Conservation (phyloP, 129 eudicot species). For the Heracleum sosnowskyi region DNA sequence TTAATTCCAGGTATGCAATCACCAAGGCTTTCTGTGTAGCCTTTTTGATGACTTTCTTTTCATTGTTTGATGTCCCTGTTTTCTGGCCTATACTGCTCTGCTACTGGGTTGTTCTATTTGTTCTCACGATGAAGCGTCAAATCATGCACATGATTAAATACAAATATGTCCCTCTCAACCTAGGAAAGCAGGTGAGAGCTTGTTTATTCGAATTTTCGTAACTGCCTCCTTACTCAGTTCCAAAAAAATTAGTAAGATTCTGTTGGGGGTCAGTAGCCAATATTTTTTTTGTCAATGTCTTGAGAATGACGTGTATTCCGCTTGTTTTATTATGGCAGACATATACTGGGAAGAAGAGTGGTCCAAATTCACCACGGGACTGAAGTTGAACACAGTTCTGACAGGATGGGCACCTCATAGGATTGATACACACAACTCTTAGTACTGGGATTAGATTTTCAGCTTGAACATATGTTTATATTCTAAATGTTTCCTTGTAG, state of each 20-base stretch:
- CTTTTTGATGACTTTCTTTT: slow-evolving; percentile 53
- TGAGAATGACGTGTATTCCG: neutral
- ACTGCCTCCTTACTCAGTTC: neutral
- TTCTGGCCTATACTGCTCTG: slow-evolving; percentile 68
- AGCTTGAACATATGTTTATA: neutral
- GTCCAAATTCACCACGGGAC: slow-evolving; percentile 32
- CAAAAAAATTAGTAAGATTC: slow-evolving; percentile 4
- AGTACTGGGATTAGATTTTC: neutral
- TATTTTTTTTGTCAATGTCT: neutral
- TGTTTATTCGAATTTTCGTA: neutral
- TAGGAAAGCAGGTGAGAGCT: slow-evolving; percentile 48
- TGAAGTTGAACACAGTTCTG: slow-evolving; percentile 19
- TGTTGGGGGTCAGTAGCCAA: neutral
- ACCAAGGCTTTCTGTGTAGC: slow-evolving; percentile 62
- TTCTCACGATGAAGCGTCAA: slow-evolving; percentile 63
- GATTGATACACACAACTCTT: slow-evolving; percentile 16
- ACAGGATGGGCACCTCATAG: slow-evolving; percentile 23
- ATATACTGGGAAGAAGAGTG: slow-evolving; percentile 40
- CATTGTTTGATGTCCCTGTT: slow-evolving; percentile 62
- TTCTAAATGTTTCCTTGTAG: slow-evolving; percentile 11
- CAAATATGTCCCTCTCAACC: slow-evolving; percentile 52
- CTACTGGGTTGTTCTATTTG: slow-evolving; percentile 55
- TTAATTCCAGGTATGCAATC: slow-evolving; percentile 50
- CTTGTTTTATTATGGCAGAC: slow-evolving; percentile 28
- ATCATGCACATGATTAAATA: slow-evolving; percentile 61